phyloP scores from a whole-genome alignment of 257 asterid genomes.

The Capsicum baccatum region DNA sequence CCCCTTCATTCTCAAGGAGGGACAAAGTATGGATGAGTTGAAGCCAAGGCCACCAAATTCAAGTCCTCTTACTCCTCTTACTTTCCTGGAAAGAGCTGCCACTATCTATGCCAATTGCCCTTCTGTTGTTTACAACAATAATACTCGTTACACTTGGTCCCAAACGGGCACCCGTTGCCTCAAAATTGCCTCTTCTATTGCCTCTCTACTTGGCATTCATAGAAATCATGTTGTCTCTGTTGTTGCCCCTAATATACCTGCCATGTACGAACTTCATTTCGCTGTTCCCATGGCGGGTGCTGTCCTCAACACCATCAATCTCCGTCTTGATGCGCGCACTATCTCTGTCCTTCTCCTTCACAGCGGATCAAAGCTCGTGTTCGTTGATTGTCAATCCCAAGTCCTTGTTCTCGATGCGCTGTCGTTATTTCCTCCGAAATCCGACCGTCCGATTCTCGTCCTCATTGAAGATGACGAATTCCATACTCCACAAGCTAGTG shows the following conservation, averaged over 20 bases:
- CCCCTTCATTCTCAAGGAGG: too few species aligned
- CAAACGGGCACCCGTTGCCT: slow-evolving; percentile 56
- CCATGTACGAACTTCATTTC: slow-evolving; percentile 82
- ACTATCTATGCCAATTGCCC: slow-evolving; percentile 62
- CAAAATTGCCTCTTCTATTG: slow-evolving; percentile 59
- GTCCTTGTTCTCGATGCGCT: slow-evolving; percentile 54
- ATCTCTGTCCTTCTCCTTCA: slow-evolving; percentile 63
- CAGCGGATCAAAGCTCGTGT: slow-evolving; percentile 58
- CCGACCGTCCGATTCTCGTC: slow-evolving; percentile 49
- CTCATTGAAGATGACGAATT: slow-evolving; percentile 42
- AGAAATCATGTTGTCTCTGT: slow-evolving; percentile 66
- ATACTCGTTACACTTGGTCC: slow-evolving; percentile 59
- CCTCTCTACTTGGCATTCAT: slow-evolving; percentile 49
- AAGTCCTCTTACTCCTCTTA: slow-evolving; percentile 60
- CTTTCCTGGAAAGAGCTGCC: slow-evolving; percentile 65
- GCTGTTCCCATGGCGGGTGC: slow-evolving; percentile 87
- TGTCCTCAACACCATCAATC: slow-evolving; percentile 61
- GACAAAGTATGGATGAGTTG: slow-evolving; percentile 42
- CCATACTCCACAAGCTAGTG: neutral
- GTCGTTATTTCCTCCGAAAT: slow-evolving; percentile 47
- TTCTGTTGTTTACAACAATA: slow-evolving; percentile 51
- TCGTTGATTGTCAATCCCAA: slow-evolving; percentile 60
- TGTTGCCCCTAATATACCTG: slow-evolving; percentile 72
- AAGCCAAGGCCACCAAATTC: slow-evolving; percentile 59
- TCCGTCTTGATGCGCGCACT: slow-evolving; percentile 77